A percentile compares a stretch with the other conserved stretches of the same genome.
phyloP scores from a whole-genome alignment of 2,329 filamentous ascomycete genomes.

The Scleromitrula shiraiana region DNA sequence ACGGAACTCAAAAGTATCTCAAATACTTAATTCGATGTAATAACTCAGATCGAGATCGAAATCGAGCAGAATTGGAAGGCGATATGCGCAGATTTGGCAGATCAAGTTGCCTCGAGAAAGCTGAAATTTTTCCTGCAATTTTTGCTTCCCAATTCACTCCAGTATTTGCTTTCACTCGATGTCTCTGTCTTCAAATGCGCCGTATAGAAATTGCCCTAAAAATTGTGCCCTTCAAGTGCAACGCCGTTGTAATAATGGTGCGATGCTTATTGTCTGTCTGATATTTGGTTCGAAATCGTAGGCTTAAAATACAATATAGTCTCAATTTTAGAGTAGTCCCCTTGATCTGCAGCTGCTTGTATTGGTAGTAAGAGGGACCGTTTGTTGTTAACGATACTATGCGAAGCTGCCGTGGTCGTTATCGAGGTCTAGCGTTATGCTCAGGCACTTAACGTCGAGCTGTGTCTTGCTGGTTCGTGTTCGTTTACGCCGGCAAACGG shows the following conservation, averaged over 20 bases:
- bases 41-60: too few relatives aligned
- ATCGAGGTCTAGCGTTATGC: neutral
- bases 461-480: neutral
- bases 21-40: neutral
- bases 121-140: too few relatives aligned
- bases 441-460: neutral
- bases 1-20: neutral
- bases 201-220: neutral
- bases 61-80: too few relatives aligned
- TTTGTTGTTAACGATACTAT: neutral
- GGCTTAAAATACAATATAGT: slow-evolving; percentile 8
- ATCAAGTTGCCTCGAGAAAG: neutral
- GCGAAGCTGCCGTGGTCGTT: neutral
- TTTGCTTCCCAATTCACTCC: neutral
- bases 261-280: slow-evolving; percentile 15
- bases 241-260: slow-evolving; percentile 7
- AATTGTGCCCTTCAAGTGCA: neutral
- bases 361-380: slow-evolving; percentile 4
- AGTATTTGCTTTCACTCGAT: neutral
- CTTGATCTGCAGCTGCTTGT: slow-evolving; percentile 12
- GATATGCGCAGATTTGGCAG: neutral
- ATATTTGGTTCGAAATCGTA: slow-evolving; percentile 18
- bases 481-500: neutral
- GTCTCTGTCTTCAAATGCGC: neutral
- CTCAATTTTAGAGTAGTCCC: neutral